Evolutionary conservation across 768 basidiomycete genomes (phyloP).

Genomic region (Scleroderma citrinum): DNA sequence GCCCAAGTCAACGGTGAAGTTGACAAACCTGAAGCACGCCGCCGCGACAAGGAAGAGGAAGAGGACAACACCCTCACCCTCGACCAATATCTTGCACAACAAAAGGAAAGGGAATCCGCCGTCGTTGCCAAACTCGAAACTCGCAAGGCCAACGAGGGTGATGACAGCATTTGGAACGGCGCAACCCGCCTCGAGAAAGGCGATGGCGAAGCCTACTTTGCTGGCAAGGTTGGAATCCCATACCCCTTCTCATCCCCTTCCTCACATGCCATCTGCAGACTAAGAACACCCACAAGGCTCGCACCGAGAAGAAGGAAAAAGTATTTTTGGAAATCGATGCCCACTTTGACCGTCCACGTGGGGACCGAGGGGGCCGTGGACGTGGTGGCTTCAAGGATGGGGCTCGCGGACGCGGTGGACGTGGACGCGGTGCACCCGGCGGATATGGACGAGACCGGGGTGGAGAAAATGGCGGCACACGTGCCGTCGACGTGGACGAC

Average conservation of each 20-base stretch:
- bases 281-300: constrained; percentile 59
- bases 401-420: constrained; percentile 38
- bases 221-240: constrained; percentile 68
- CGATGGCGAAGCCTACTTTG: constrained; percentile 73
- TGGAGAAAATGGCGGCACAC: constrained; percentile 31
- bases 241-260: not conserved
- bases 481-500: constrained; percentile 69
- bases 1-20: constrained; percentile 34
- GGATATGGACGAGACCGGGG: constrained; percentile 42
- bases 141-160: constrained; percentile 76
- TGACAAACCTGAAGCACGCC: constrained; percentile 18
- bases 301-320: constrained; percentile 84
- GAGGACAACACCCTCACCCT: constrained; percentile 92
- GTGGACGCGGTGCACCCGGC: constrained; percentile 37
- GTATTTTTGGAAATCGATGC: constrained; percentile 89
- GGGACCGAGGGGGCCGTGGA: constrained; percentile 51
- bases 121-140: constrained; percentile 73
- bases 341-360: constrained; percentile 77
- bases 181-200: constrained; percentile 58
- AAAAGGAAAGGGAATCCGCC: constrained; percentile 53
- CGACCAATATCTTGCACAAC: constrained; percentile 87
- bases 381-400: constrained; percentile 43
- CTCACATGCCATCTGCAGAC: constrained; percentile 36
- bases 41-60: constrained; percentile 63
- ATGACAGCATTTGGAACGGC: constrained; percentile 65